Percentiles rank a stretch among this genome's conserved stretches.
Conservation (phyloP, 495 filamentous ascomycete genomes). For the Aspergillus biplanus region DNA sequence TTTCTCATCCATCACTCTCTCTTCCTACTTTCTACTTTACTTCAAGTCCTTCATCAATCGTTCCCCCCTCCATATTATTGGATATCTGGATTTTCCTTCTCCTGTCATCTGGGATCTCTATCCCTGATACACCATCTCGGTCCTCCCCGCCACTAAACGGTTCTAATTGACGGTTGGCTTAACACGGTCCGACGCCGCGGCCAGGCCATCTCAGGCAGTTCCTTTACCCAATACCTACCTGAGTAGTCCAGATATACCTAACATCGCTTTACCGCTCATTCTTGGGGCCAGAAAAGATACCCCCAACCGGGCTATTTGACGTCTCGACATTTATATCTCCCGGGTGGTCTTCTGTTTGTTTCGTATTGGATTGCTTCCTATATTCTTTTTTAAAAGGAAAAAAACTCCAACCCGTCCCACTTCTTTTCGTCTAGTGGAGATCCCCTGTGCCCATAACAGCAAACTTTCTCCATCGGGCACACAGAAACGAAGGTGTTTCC, state of each 20-base stretch:
- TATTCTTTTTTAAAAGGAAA: background rate
- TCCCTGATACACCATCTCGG: background rate
- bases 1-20: constrained; percentile 8
- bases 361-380: background rate
- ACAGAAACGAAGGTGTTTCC: constrained; percentile 14
- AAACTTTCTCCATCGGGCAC: constrained; percentile 15
- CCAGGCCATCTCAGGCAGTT: constrained; percentile 5
- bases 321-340: constrained; percentile 5
- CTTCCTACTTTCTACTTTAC: background rate
- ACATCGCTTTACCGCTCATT: constrained; percentile 19
- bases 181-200: constrained; percentile 17
- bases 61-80: constrained; percentile 13
- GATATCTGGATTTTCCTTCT: constrained; percentile 9
- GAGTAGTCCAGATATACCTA: constrained; percentile 14
- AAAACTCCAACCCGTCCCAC: constrained; percentile 11
- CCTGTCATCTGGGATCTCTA: background rate
- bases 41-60: background rate
- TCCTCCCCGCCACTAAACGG: background rate
- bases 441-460: constrained; percentile 15
- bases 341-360: constrained; percentile 14
- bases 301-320: background rate
- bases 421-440: constrained; percentile 10
- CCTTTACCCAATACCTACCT: constrained; percentile 3
- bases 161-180: constrained; percentile 7
- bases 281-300: constrained; percentile 1